Evolutionary conservation across 2,329 filamentous ascomycete genomes (phyloP), one percentile per base, ranked within the genome.

Genomic region (Sclerotinia subarctica): DNA sequence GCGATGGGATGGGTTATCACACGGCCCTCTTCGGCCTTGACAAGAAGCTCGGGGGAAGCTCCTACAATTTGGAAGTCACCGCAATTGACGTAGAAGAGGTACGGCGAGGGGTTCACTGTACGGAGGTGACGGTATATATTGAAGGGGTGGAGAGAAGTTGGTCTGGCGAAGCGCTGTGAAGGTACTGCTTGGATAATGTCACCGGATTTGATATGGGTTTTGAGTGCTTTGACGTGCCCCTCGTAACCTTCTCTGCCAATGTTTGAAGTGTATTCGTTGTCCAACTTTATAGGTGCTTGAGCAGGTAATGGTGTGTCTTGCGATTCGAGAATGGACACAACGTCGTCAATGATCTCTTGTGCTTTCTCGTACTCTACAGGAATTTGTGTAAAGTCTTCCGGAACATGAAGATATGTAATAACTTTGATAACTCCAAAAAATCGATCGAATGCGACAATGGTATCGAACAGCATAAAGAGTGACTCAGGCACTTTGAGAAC

Each of bases 171-270:
- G 64, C 95, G 88, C 81, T 99, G 95, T 53, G 93, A 97, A 1
- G 95, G 95, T 21, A 99, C 95, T 0, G 93, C 93, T 79, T 99
- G 95, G 80, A 99, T 98, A 77, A 99, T 98, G 82, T 98, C 93
- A 73, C 95, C 95, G 71, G 87, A 85, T 74, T 88, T 85, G 74
- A 99, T 98, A 82, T 98, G 94, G 80, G 93, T 85, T 83, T 98
- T 98, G 69, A 99, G 84, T 58, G 81, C 83, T 32, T 86, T 89
- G 67, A 99, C 95, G 78, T 98, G 94, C n/a, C 81, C 82, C 81
- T 97, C 93, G 81, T 99, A 99, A 49, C 95, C 95, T 56, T 85
- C 83, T 70, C 86, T 90, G 26, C 95, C 95, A 74, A 98, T 92
- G 80, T 99, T 99, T 72, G 94, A 98, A 24, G 86, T 91, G 79